phyloP scores from a whole-genome alignment of 179 eudicot species.

The Patellifolia procumbens region DNA sequence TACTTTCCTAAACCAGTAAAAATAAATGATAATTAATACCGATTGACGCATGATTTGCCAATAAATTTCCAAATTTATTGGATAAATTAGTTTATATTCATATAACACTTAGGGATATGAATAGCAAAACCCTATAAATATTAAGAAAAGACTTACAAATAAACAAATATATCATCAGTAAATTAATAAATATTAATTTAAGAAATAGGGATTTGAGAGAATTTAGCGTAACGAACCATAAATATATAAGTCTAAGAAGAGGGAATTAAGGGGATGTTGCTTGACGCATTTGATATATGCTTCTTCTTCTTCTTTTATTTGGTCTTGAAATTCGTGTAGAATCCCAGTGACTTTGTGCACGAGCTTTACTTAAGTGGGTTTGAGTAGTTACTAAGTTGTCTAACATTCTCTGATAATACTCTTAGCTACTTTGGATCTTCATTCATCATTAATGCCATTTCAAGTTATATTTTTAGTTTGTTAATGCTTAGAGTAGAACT shows the following conservation, averaged over 20 bases:
- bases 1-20: too few species aligned
- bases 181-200: not conserved
- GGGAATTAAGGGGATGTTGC: constrained; percentile 52
- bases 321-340: constrained; percentile 22
- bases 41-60: too few species aligned
- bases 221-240: constrained; percentile 78
- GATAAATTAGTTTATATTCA: too few species aligned
- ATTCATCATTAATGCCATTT: not conserved
- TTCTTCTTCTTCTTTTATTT: not conserved
- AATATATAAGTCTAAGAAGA: constrained; percentile 27
- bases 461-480: not conserved
- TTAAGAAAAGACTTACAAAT: too few species aligned
- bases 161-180: not conserved
- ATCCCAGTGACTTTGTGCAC: constrained; percentile 25
- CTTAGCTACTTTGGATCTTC: constrained; percentile 11
- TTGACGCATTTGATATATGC: constrained; percentile 46
- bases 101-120: too few species aligned
- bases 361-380: constrained; percentile 16
- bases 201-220: constrained; percentile 50
- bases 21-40: too few species aligned
- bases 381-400: constrained; percentile 31
- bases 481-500: not conserved
- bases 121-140: too few species aligned
- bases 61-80: too few species aligned
- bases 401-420: constrained; percentile 35